phyloP scores from a whole-genome alignment of 2,329 filamentous ascomycete genomes.

The Rhinocladiella mackenziei region DNA sequence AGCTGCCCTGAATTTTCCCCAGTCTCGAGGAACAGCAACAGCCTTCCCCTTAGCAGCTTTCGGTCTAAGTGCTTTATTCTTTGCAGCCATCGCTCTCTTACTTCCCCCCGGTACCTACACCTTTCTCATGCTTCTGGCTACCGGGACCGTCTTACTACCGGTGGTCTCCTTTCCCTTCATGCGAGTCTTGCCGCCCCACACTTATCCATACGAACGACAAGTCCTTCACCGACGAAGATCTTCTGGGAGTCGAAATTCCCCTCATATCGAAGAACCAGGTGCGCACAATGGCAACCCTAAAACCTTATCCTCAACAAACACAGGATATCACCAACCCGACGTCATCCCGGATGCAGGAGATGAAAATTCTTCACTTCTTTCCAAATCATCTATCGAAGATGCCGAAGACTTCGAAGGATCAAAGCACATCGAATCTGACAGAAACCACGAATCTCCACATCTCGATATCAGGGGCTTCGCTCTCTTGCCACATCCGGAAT shows the following conservation, averaged over 20 bases:
- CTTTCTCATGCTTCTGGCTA: conserved; percentile 74
- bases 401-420: conserved; percentile 24
- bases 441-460: conserved; percentile 67
- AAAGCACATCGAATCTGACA: conserved; percentile 54
- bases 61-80: conserved; percentile 93
- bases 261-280: conserved; percentile 37
- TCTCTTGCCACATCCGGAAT: conserved; percentile 68
- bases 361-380: conserved; percentile 57
- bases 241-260: conserved; percentile 30
- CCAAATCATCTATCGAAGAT: conserved; percentile 47
- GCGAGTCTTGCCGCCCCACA: conserved; percentile 56
- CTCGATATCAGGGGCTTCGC: conserved; percentile 85
- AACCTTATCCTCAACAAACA: conserved; percentile 30
- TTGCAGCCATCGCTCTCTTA: conserved; percentile 72
- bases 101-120: conserved; percentile 79
- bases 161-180: conserved; percentile 81
- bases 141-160: conserved; percentile 72
- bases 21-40: conserved; percentile 86
- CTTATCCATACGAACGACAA: conserved; percentile 40
- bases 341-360: conserved; percentile 23
- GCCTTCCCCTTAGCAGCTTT: conserved; percentile 91
- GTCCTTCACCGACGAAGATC: conserved; percentile 35
- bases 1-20: conserved; percentile 86
- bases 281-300: conserved; percentile 33
- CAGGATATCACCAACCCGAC: conserved; percentile 32